Evolutionary conservation across 2,329 filamentous ascomycete species (phyloP).

Genomic region (Microascus cirrosus): DNA sequence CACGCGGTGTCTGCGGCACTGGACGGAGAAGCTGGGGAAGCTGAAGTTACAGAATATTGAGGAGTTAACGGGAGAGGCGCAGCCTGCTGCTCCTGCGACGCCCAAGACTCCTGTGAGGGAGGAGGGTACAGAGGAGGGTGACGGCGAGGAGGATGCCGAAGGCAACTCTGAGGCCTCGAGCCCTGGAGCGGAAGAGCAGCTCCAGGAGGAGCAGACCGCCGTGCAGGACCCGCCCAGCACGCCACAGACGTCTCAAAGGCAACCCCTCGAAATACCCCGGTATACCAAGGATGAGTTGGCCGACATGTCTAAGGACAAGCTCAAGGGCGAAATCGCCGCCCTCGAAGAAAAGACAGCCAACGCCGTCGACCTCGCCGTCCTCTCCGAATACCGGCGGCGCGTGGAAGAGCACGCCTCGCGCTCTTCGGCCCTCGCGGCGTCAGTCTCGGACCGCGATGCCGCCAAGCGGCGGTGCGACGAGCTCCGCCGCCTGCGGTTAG

Average conservation of each 20-base stretch:
- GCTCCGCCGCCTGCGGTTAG: slow-evolving; percentile 75
- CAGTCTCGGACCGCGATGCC: slow-evolving; percentile 66
- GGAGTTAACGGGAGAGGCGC: slow-evolving; percentile 40
- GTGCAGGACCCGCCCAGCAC: not conserved
- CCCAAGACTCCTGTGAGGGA: slow-evolving; percentile 14
- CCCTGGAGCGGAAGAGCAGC: slow-evolving; percentile 11
- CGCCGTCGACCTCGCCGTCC: slow-evolving; percentile 78
- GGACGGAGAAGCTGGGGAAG: slow-evolving; percentile 83
- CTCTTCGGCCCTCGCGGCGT: slow-evolving; percentile 71
- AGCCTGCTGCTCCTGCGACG: slow-evolving; percentile 3
- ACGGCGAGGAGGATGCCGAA: not conserved
- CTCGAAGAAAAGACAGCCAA: slow-evolving; percentile 67
- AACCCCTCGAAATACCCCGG: slow-evolving; percentile 54
- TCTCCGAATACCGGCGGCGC: slow-evolving; percentile 77
- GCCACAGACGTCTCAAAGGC: slow-evolving; percentile 11
- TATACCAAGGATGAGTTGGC: slow-evolving; percentile 64
- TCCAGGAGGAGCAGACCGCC: slow-evolving; percentile 13
- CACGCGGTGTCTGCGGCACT: slow-evolving; percentile 72
- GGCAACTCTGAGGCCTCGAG: not conserved
- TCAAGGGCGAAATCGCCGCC: slow-evolving; percentile 51
- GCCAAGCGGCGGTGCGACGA: slow-evolving; percentile 92
- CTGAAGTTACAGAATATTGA: slow-evolving; percentile 71
- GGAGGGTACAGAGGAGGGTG: slow-evolving; percentile 1
- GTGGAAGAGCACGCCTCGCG: slow-evolving; percentile 73
- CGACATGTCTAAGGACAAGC: slow-evolving; percentile 51